Evolutionary conservation across 2,329 filamentous ascomycete genomes (phyloP), one percentile per base, ranked within the genome.

Genomic region (Fusarium annulatum): DNA sequence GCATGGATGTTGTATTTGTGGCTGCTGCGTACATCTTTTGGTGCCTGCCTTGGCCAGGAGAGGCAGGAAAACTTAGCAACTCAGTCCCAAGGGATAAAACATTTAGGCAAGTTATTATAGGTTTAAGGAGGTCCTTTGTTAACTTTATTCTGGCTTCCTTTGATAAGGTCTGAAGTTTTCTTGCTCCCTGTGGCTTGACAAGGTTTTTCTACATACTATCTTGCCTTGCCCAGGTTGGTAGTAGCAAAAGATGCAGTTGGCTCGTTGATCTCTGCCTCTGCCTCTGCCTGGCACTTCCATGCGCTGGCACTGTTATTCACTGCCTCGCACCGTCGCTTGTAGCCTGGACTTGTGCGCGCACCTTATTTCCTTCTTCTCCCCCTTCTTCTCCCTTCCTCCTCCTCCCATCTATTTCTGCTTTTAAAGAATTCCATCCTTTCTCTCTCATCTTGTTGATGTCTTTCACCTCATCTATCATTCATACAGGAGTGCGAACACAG

Each of bases 11-110:
- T 52, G 55, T 26, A 42, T 45, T 58, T 71, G 56, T 64, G 52
- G 45, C 62, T 74, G 39, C 51, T 48, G 34, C 34, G 51, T 30
- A 55, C 52, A n/a, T 45, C 28, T 30, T 11, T 33, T 51, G 56
- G 65, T 69, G 64, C 66, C 64, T 68, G 28, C 46, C 23, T 58
- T 56, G 41, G 33, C 39, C 28, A 34, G 30, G 30, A n/a, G 48
- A 51, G 16, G 30, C 16, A 51, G 23, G 30, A 51, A 34, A 34
- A n/a, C 30, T 19, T 23, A 19, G 16, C n/a, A 51, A 34, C 48
- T 34, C 21, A 51, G 30, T 23, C 48, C n/a, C 6, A 23, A 15
- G 21, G 48, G 21, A 51, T 34, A 23, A 51, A 51, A 34, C 11
- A 34, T 30, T 7, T 23, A 9, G 30, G 16, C 12, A 34, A 19